Evolutionary conservation across 2,329 filamentous ascomycete species (phyloP).

Genomic region (Teratosphaeria pseudoeucalypti): DNA sequence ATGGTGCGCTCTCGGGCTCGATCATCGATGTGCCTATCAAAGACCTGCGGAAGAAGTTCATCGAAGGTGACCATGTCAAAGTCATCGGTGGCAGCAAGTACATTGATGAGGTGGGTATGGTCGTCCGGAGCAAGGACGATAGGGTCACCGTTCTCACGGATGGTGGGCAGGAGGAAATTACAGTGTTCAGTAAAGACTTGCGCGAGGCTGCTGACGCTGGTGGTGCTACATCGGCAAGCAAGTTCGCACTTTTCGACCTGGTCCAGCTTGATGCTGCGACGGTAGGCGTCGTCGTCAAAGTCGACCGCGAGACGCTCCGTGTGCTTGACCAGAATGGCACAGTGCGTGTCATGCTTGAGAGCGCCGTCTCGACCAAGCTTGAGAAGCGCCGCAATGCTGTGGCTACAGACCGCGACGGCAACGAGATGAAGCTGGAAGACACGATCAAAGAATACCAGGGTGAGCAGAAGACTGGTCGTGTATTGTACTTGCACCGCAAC

Average conservation of each 20-base stretch:
- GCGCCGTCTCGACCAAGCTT: constrained; percentile 83
- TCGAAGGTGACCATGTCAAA: constrained; percentile 92
- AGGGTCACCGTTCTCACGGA: constrained; percentile 88
- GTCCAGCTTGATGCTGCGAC: constrained; percentile 89
- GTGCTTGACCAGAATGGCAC: constrained; percentile 87
- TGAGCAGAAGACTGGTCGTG: constrained; percentile 75
- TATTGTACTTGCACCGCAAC: constrained; percentile 89
- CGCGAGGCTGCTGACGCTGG: constrained; percentile 88
- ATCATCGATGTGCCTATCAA: constrained; percentile 87
- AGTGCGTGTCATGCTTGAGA: constrained; percentile 71
- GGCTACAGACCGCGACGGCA: constrained; percentile 83
- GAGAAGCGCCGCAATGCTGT: constrained; percentile 74
- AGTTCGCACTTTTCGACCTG: constrained; percentile 85
- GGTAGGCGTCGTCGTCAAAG: constrained; percentile 86
- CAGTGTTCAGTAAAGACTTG: constrained; percentile 94
- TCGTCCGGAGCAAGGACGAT: constrained; percentile 86
- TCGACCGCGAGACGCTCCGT: constrained; percentile 83
- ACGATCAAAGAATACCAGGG: constrained; percentile 84
- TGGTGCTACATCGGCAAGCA: constrained; percentile 71
- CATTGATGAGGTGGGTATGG: constrained; percentile 91
- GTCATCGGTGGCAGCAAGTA: constrained; percentile 94
- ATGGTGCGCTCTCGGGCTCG: constrained; percentile 72
- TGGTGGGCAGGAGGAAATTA: constrained; percentile 85
- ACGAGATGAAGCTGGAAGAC: constrained; percentile 84
- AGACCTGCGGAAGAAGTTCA: constrained; percentile 85